Conservation (phyloP, 2,329 filamentous ascomycete species). For the Orbilia oligospora region DNA sequence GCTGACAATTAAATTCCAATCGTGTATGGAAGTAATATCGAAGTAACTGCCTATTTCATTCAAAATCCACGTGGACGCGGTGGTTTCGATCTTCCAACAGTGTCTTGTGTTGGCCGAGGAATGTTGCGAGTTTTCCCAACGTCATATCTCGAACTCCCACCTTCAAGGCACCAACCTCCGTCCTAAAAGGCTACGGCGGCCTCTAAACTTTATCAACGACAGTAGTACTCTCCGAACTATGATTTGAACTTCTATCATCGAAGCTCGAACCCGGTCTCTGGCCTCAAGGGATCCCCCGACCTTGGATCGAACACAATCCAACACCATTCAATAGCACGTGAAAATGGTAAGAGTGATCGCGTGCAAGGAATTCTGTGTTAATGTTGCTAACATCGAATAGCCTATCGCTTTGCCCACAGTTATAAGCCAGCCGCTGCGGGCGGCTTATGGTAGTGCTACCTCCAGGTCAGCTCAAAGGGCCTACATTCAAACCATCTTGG, state of each 20-base stretch:
- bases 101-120: conserved; percentile 30
- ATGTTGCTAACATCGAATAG: conserved; percentile 34
- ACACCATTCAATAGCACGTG: conserved; percentile 30
- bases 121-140: conserved; percentile 27
- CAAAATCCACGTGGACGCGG: conserved; percentile 7
- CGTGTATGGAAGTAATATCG: neutral
- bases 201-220: neutral
- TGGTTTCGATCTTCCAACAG: conserved; percentile 18
- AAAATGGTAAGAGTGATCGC: conserved; percentile 43
- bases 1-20: neutral
- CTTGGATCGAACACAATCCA: neutral
- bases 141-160: conserved; percentile 29
- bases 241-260: neutral
- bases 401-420: conserved; percentile 22
- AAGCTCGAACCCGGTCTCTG: neutral
- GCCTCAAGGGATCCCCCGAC: neutral
- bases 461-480: conserved; percentile 76
- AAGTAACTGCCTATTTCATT: conserved; percentile 4
- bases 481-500: conserved; percentile 73
- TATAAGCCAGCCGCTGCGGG: conserved; percentile 18
- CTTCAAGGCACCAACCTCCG: conserved; percentile 7
- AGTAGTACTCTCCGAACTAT: neutral
- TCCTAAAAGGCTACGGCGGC: neutral
- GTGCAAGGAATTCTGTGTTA: neutral
- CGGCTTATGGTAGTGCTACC: conserved; percentile 66